Evolutionary conservation across 2,329 filamentous ascomycete species (phyloP).

Genomic region (Hypoxylon sp.): DNA sequence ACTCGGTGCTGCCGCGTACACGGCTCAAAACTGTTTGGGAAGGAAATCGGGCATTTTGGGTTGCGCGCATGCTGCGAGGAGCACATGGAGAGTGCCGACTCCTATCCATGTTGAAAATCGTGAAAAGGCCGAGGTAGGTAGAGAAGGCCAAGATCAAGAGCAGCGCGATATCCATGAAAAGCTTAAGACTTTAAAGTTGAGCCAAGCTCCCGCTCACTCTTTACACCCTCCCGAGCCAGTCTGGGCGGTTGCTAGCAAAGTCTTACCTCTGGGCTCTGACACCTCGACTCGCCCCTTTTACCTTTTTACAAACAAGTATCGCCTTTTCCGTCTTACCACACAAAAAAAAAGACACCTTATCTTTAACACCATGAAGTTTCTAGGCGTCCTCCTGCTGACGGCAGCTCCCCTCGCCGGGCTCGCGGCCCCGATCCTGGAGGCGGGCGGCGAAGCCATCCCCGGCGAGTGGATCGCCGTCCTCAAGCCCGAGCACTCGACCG

Average conservation of each 20-base stretch:
- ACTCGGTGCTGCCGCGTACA: constrained; percentile 12
- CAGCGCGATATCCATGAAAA: background rate
- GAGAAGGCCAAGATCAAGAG: background rate
- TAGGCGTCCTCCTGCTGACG: constrained; percentile 39
- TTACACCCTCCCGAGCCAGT: background rate
- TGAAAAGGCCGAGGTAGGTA: constrained; percentile 2
- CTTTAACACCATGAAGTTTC: constrained; percentile 40
- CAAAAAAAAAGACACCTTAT: constrained; percentile 5
- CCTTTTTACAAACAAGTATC: constrained; percentile 5
- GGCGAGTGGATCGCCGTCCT: constrained; percentile 48
- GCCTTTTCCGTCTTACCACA: too few species aligned
- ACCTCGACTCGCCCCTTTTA: constrained; percentile 9
- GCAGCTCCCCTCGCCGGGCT: constrained; percentile 37
- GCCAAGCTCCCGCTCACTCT: constrained; percentile 1
- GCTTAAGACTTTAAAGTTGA: constrained; percentile 36
- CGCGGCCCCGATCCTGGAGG: constrained; percentile 45
- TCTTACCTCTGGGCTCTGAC: background rate
- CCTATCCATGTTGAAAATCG: constrained; percentile 5
- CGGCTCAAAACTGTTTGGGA: constrained; percentile 9
- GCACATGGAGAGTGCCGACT: constrained; percentile 14
- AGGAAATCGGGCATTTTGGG: constrained; percentile 7
- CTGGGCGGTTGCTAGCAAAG: background rate
- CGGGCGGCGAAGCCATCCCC: constrained; percentile 42
- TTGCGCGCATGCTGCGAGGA: constrained; percentile 18
- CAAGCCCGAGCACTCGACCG: constrained; percentile 42